phyloP scores from a whole-genome alignment of 139 green algal species.

The Chlorella sp. region DNA sequence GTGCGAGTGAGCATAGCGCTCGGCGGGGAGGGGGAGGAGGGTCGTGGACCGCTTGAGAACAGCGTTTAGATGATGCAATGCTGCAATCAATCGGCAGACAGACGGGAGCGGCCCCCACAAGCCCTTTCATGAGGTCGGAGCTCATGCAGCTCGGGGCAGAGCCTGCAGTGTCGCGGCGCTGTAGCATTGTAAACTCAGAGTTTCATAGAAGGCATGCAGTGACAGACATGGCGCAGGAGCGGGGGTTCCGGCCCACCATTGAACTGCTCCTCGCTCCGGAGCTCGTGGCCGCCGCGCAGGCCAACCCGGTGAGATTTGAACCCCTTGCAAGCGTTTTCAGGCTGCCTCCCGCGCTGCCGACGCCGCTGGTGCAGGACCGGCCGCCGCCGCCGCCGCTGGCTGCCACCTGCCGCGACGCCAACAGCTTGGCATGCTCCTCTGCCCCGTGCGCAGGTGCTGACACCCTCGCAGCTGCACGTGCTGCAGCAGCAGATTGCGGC shows the following conservation, averaged over 20 bases:
- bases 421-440: not conserved
- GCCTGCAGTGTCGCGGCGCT: too few relatives aligned
- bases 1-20: too few relatives aligned
- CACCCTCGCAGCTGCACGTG: constrained; percentile 35
- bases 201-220: not conserved
- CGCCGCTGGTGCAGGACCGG: not conserved
- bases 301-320: not conserved
- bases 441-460: constrained; percentile 28
- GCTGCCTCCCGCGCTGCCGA: not conserved
- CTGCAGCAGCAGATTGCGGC: constrained; percentile 37
- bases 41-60: too few relatives aligned
- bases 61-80: too few relatives aligned
- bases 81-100: too few relatives aligned
- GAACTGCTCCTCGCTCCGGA: not conserved
- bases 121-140: too few relatives aligned
- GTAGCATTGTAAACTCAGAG: too few relatives aligned
- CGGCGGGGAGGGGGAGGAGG: too few relatives aligned
- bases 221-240: not conserved
- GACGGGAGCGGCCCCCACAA: too few relatives aligned
- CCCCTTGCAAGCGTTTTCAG: not conserved
- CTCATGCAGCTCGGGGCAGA: too few relatives aligned
- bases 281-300: not conserved
- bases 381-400: not conserved
- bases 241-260: too few relatives aligned
- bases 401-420: not conserved